Evolutionary conservation across 176 grass and related monocot genomes (phyloP), one percentile per base, ranked within the genome.

Genomic region (Ensete ventricosum): DNA sequence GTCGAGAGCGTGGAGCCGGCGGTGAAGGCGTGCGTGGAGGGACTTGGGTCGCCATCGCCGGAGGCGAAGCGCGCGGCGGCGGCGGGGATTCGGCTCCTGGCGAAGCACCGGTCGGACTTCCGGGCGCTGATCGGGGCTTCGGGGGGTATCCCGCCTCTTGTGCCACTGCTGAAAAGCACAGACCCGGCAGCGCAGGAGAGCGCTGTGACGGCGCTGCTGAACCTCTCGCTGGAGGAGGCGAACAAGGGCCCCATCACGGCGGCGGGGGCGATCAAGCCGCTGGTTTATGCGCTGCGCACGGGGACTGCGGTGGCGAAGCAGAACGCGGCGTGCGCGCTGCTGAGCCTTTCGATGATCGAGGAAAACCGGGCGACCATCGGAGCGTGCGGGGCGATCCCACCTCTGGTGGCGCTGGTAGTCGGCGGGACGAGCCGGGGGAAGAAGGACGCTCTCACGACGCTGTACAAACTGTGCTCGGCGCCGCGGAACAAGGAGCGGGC

Each of bases 81-180:
- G 0, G 94, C 84, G 11, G 62, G 86, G 76, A 78, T 98, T 53
- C 54, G 94, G 64, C 65, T 98, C 0, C 88, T 98, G 0, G 94
- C 94, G 11, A 98, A 98, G 83, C 94, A 98, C 80, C 84, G 94
- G 9, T 91, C 94, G 14, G 94, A 98, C 64, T 84, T 98, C 66
- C 94, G 94, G 29, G 86, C 83, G 85, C 81, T 98, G 55, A 82
- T 98, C 50, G 94, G 94, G 19, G 82, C 80, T 14, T 88, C 90
- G 4, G 94, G 90, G 8, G 90, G 82, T 26, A 93, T 98, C 25
- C 90, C 90, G 1, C 78, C 83, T 49, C 82, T 98, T 27, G 84
- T 98, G 19, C 86, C 90, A 20, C 86, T 98, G 71, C 82, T 98
- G 67, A 84, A 85, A 75, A 98, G 88, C 86, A 87, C 88, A 12